Base-by-base conservation (phyloP, 176 grass and related monocot genomes). In the Alloteropsis semialata region DNA sequence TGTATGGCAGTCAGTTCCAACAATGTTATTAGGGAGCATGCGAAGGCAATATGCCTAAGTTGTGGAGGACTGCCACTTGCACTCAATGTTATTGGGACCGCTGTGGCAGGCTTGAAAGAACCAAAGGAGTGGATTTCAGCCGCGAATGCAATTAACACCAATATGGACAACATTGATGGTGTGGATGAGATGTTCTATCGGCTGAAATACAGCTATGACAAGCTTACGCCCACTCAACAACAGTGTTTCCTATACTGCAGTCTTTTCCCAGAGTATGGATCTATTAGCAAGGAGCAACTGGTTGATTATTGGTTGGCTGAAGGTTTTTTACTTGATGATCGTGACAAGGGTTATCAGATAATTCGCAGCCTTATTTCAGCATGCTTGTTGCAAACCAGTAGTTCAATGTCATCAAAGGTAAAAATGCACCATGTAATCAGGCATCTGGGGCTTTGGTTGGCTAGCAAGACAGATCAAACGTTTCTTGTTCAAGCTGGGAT, bases 21-120 rank as follows among this genome's bases (percentile, higher is more conserved):
- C 12, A 71, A 50, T 37, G 43, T 10, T 33, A 53, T 86, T 10
- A 29, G 22, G 16, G 28, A 37, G 5, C 39, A 18, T 5, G 87
- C 83, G 2, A 10, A 7, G 64, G 43, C 2, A 62, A 97, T 97
- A 39, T 63, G 14, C 5, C 29, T 3, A 44, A 75, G 72, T 56
- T 97, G 94, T 72, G 94, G 58, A 68, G 91, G 94, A 61, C 74
- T 97, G 8, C 94, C 89, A 10, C 91, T 97, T 54, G 94, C 87
- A 61, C 82, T 97, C 58, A 91, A 84, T 74, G 87, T 93, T 56
- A 88, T 94, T 54, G 91, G 91, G 7, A 88, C 60, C 0, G 68
- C 94, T 27, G 84, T 97, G 55, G 89, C 94, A 7, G 74, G 91
- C 30, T 79, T 83, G 22, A 71, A 42, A 75, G 73, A 69, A 43